Percentiles rank a stretch among this genome's conserved stretches.
These are phyloP conservation scores for Solanum appendiculatum DNA, from an alignment of 257 asterid genomes.

Conservation along the genomic window DNA sequence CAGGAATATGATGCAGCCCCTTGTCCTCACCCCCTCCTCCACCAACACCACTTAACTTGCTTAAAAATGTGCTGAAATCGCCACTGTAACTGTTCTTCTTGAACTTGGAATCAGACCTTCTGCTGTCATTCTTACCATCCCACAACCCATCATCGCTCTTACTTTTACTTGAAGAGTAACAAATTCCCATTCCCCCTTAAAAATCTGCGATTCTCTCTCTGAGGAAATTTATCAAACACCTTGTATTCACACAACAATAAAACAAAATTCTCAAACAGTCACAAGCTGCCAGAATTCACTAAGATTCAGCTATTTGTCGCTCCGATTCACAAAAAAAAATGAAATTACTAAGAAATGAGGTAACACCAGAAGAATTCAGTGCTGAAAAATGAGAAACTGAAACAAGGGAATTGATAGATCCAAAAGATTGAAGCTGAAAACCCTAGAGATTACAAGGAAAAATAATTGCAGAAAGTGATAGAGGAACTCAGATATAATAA, in stretches of 20 bases:
- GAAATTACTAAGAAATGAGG: not conserved
- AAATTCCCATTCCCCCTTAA: slow-evolving; percentile 65
- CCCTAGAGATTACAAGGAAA: not conserved
- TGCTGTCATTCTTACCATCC: slow-evolving; percentile 22
- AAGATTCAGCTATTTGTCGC: not conserved
- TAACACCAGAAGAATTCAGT: not conserved
- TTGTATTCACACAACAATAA: not conserved
- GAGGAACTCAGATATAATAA: not conserved
- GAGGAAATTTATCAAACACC: not conserved
- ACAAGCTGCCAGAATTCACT: not conserved
- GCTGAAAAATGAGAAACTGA: not conserved
- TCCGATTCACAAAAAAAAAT: not conserved
- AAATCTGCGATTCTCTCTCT: not conserved
- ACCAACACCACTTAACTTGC: slow-evolving; percentile 57
- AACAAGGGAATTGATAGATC: not conserved
- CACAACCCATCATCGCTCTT: slow-evolving; percentile 29
- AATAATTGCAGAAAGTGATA: not conserved
- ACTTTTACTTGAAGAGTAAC: slow-evolving; percentile 47
- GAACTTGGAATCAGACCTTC: slow-evolving; percentile 28
- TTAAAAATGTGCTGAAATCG: slow-evolving; percentile 55
- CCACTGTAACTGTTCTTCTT: slow-evolving; percentile 41
- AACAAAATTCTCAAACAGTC: too few species aligned
- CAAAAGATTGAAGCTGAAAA: not conserved
- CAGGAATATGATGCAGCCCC: slow-evolving; percentile 64
- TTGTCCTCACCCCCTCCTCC: slow-evolving; percentile 82